phyloP scores from a whole-genome alignment of 805 yeast species.

The Kodamaea fukazawae region DNA sequence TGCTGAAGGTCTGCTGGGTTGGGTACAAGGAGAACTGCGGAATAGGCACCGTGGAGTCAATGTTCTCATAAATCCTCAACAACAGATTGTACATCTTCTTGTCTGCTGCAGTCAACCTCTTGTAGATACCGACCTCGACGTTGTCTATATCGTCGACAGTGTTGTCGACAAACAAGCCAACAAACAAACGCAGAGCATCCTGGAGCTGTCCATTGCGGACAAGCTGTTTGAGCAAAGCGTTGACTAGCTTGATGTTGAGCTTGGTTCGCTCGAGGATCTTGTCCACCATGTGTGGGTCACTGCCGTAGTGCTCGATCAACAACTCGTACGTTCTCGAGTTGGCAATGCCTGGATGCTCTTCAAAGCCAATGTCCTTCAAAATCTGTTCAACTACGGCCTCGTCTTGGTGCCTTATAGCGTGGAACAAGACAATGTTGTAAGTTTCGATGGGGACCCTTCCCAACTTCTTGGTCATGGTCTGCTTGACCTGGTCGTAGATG shows the following conservation, averaged over 20 bases:
- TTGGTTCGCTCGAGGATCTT: neutral
- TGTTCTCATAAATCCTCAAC: constrained; percentile 15
- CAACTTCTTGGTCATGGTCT: constrained; percentile 12
- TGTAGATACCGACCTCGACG: constrained; percentile 16
- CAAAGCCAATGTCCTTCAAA: constrained; percentile 5
- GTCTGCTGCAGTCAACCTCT: constrained; percentile 23
- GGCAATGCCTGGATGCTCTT: constrained; percentile 5
- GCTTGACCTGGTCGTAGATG: constrained; percentile 18
- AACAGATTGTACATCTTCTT: constrained; percentile 14
- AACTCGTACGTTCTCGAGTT: constrained; percentile 19
- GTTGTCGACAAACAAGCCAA: constrained; percentile 5
- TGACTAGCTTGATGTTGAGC: constrained; percentile 2
- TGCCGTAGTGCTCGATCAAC: constrained; percentile 15
- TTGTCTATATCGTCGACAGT: constrained; percentile 3
- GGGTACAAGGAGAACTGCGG: constrained; percentile 17
- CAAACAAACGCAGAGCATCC: constrained; percentile 10
- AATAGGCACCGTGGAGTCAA: constrained; percentile 10
- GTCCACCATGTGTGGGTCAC: neutral
- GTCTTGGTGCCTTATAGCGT: constrained; percentile 29
- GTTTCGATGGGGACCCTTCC: constrained; percentile 16
- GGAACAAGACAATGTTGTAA: constrained; percentile 24
- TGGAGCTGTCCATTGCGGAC: constrained; percentile 5
- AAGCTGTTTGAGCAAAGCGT: constrained; percentile 15
- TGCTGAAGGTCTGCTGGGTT: constrained; percentile 25
- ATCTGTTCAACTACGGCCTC: constrained; percentile 22